Evolutionary conservation across 257 asterid genomes (phyloP).

Genomic region (Salvia rosmarinus): DNA sequence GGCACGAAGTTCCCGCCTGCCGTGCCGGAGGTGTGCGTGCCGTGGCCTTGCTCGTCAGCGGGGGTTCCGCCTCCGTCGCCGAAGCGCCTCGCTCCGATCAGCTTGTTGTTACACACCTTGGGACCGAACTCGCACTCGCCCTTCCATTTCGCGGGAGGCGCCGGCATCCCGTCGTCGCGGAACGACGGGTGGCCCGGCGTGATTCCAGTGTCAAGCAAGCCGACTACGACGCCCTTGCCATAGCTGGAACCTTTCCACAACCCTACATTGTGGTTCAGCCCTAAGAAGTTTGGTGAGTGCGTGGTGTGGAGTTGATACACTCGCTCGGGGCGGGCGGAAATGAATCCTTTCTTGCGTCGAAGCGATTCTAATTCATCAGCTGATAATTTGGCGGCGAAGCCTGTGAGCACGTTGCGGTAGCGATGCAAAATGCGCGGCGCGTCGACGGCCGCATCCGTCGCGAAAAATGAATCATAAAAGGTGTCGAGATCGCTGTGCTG

Average conservation of each 20-base stretch:
- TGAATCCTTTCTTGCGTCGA: constrained; percentile 36
- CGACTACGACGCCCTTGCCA: constrained; percentile 49
- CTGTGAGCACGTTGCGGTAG: constrained; percentile 40
- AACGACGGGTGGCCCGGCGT: constrained; percentile 47
- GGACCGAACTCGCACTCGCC: constrained; percentile 43
- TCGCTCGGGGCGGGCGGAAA: constrained; percentile 38
- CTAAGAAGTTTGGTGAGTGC: constrained; percentile 48
- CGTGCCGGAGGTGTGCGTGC: constrained; percentile 45
- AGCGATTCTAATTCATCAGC: constrained; percentile 35
- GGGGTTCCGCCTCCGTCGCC: constrained; percentile 13
- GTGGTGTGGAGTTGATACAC: constrained; percentile 41
- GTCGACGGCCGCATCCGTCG: neutral
- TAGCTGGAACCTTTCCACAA: constrained; percentile 40
- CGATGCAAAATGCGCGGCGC: constrained; percentile 33
- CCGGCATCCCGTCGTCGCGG: constrained; percentile 40
- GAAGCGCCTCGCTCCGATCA: constrained; percentile 53
- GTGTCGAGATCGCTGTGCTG: constrained; percentile 24
- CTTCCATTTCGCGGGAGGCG: constrained; percentile 50
- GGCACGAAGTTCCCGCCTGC: constrained; percentile 48
- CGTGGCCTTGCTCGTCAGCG: constrained; percentile 42
- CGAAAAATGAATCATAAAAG: constrained; percentile 43
- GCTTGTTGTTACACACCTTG: constrained; percentile 43
- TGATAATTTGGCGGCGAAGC: constrained; percentile 49
- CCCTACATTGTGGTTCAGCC: constrained; percentile 34
- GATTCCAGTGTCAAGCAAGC: constrained; percentile 45